These are phyloP conservation scores for Tolypocladium tropicale DNA, from an alignment of 2,329 filamentous ascomycete species.

Conservation along the genomic window DNA sequence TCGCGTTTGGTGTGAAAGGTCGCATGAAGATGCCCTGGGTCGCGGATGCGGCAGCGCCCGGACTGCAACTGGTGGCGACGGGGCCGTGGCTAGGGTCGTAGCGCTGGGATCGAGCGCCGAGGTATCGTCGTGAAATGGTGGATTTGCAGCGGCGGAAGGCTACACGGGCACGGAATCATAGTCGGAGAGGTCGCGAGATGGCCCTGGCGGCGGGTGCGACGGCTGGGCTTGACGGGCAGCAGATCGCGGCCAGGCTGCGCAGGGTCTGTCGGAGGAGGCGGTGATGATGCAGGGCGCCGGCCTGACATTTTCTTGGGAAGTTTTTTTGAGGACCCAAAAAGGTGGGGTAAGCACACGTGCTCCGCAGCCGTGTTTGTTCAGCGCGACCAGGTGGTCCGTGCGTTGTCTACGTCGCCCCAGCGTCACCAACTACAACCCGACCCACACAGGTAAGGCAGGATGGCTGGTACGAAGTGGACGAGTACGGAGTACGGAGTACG, in stretches of 20 bases:
- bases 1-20: constrained; percentile 24
- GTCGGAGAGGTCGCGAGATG: not conserved
- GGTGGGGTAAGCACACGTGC: constrained; percentile 21
- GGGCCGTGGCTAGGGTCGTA: not conserved
- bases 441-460: no score
- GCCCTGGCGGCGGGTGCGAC: not conserved
- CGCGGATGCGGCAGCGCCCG: not conserved
- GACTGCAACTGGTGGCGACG: not conserved
- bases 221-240: not conserved
- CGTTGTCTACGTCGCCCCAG: not conserved
- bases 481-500: no score
- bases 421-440: not conserved
- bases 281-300: constrained; percentile 7
- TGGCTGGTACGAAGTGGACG: no score
- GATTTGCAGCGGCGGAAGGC: not conserved
- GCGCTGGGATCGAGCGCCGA: not conserved
- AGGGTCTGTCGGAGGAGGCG: not conserved
- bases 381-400: not conserved
- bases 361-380: constrained; percentile 2
- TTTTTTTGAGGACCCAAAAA: constrained; percentile 15
- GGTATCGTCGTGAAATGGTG: not conserved
- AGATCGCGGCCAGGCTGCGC: not conserved
- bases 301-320: constrained; percentile 12
- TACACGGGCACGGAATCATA: not conserved
- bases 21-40: constrained; percentile 12